These are phyloP conservation scores for Lignosus rhinocerotis DNA, from an alignment of 1,284 basidiomycete genomes.

Conservation along the genomic window DNA sequence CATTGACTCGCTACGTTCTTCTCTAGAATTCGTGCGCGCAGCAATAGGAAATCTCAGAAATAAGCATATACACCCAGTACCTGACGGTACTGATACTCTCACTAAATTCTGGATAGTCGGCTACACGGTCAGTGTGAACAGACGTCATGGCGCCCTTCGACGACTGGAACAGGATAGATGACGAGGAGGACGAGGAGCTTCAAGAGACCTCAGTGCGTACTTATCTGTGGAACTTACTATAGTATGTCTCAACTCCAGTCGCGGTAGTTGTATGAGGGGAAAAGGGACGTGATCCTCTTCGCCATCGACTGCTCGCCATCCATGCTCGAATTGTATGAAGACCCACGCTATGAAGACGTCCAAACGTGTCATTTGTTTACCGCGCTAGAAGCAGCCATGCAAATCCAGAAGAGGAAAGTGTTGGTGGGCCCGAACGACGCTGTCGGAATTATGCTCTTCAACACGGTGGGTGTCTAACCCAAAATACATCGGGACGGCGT, in stretches of 20 bases:
- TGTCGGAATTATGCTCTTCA: conserved; percentile 89
- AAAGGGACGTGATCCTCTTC: conserved; percentile 85
- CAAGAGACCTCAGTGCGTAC: conserved; percentile 64
- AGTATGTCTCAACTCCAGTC: not conserved
- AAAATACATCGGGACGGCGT: not conserved
- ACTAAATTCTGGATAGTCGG: not conserved
- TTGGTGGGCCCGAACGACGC: conserved; percentile 85
- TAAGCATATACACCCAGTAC: not conserved
- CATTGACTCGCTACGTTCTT: not conserved
- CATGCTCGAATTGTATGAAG: conserved; percentile 78
- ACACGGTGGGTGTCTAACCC: conserved; percentile 67
- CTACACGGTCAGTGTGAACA: not conserved
- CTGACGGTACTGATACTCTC: not conserved
- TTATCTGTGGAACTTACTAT: not conserved
- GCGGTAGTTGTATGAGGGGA: conserved; percentile 68
- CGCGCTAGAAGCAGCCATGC: conserved; percentile 81
- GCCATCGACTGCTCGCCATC: conserved; percentile 91
- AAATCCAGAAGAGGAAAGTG: conserved; percentile 88
- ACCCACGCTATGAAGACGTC: conserved; percentile 58
- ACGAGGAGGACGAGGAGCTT: conserved; percentile 78
- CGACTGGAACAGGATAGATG: conserved; percentile 73
- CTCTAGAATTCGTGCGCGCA: not conserved
- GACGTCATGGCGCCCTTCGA: conserved; percentile 58
- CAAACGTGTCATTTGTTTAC: conserved; percentile 66
- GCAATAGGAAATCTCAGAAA: not conserved